Conservation (phyloP, 371 early-diverging fungal genomes). For the Dentiscutata heterogama region DNA sequence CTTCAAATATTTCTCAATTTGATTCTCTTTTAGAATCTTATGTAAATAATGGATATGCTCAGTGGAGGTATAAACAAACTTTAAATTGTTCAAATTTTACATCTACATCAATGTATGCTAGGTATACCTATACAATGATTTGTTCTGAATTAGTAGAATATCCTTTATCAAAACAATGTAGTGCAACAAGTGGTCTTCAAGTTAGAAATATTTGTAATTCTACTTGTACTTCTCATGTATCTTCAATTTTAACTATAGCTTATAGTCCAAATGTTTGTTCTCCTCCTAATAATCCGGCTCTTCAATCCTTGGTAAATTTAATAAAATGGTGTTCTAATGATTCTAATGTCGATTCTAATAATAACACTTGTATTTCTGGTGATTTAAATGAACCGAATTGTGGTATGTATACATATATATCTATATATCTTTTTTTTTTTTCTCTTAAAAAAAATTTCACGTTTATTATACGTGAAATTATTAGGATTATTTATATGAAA, state of each 20-base stretch:
- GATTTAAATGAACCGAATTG: slow-evolving; percentile 31
- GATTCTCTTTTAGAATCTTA: slow-evolving; percentile 21
- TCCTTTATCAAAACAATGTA: neutral
- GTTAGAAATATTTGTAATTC: neutral
- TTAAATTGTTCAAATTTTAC: neutral
- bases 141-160: slow-evolving; percentile 19
- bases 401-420: slow-evolving; percentile 27
- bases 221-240: slow-evolving; percentile 17
- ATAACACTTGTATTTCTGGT: slow-evolving; percentile 34
- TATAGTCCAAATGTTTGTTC: slow-evolving; percentile 12
- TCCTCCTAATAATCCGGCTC: neutral
- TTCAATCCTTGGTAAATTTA: neutral
- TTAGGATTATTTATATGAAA: too few species aligned
- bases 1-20: slow-evolving; percentile 6
- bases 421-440: neutral
- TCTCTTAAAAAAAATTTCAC: neutral
- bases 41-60: slow-evolving; percentile 32
- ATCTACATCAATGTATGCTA: neutral
- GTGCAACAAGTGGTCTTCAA: neutral
- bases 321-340: neutral
- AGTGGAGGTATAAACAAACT: neutral
- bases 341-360: neutral
- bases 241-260: neutral
- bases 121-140: neutral
- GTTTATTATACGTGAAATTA: too few species aligned